Evolutionary conservation across 2,329 filamentous ascomycete species (phyloP).

Genomic region (Fusarium chuoi): DNA sequence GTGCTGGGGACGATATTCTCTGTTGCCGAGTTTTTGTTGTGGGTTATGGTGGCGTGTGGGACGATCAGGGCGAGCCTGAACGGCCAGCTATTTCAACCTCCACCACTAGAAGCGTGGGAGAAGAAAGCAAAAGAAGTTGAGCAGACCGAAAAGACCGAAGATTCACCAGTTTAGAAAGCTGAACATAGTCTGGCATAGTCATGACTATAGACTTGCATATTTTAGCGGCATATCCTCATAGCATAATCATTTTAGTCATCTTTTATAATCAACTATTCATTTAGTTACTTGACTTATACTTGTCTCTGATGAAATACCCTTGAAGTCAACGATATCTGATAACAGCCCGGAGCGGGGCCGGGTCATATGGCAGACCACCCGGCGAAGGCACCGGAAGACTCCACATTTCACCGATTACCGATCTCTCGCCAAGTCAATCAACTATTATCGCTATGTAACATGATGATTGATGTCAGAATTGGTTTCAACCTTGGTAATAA

Average conservation of each 20-base stretch:
- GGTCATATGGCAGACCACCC: not conserved
- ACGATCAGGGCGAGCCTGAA: conserved; percentile 16
- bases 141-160: not conserved
- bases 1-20: conserved; percentile 43
- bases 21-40: conserved; percentile 26
- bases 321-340: conserved; percentile 5
- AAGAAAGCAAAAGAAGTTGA: not conserved
- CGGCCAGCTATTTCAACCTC: conserved; percentile 18
- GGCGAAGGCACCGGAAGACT: not conserved
- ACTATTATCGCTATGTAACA: not conserved
- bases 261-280: not conserved
- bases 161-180: not conserved
- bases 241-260: fast-evolving
- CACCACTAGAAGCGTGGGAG: conserved; percentile 1
- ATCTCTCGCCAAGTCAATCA: not conserved
- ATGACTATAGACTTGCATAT: not conserved
- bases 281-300: not conserved
- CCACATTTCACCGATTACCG: not conserved
- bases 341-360: conserved; percentile 26
- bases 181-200: not conserved
- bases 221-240: not conserved
- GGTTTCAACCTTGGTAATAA: not conserved
- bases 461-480: not conserved
- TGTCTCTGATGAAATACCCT: not conserved
- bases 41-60: conserved; percentile 27